A percentile compares a stretch with the other conserved stretches of the same genome.
Conservation (phyloP, 495 filamentous ascomycete genomes). For the Aspergillus kassunensis region DNA sequence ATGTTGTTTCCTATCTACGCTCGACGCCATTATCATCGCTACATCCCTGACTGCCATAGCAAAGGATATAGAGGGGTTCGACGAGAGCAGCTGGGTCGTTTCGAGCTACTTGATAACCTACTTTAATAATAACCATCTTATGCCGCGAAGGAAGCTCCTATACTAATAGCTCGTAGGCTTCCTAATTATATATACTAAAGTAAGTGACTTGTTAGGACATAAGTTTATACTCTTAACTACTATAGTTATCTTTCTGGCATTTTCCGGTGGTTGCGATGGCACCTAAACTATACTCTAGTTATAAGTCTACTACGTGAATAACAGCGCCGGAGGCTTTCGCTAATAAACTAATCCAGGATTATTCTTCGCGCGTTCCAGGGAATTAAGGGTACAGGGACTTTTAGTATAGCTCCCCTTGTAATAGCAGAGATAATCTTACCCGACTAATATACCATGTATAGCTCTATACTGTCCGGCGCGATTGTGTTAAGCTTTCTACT, state of each 20-base stretch:
- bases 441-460: constrained; percentile 36
- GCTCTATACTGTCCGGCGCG: constrained; percentile 30
- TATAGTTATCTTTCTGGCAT: constrained; percentile 49
- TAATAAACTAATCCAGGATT: too few relatives aligned
- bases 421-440: constrained; percentile 44
- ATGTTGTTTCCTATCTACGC: constrained; percentile 45
- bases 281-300: constrained; percentile 42
- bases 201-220: constrained; percentile 52
- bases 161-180: constrained; percentile 1
- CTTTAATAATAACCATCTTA: constrained; percentile 13
- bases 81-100: constrained; percentile 24
- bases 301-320: constrained; percentile 20
- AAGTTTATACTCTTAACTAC: constrained; percentile 42
- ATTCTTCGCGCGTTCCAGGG: constrained; percentile 39
- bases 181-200: constrained; percentile 43
- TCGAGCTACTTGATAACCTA: constrained; percentile 25
- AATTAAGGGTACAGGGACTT: constrained; percentile 40
- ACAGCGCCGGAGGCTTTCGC: not conserved
- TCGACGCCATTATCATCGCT: constrained; percentile 50
- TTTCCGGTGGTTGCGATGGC: constrained; percentile 52
- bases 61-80: constrained; percentile 14
- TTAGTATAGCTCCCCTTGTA: constrained; percentile 53
- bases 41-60: constrained; percentile 45
- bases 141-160: not conserved
- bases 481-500: constrained; percentile 16